Evolutionary conservation across 495 filamentous ascomycete genomes (phyloP).

Genomic region (Parmelia sp.): DNA sequence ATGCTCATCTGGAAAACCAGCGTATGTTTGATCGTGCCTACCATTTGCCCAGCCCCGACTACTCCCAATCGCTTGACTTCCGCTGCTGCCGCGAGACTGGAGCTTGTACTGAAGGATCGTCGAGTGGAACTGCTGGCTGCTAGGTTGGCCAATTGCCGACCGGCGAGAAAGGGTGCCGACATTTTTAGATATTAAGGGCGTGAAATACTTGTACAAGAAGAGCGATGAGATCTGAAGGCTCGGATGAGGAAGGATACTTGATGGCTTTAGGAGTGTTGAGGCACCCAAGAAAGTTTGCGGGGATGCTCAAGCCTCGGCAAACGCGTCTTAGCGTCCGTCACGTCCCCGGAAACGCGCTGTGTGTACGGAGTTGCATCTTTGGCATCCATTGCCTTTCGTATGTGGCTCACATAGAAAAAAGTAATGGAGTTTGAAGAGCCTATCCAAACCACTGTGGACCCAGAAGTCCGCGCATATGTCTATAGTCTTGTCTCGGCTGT

Average conservation of each 20-base stretch:
- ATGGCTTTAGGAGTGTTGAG: not conserved
- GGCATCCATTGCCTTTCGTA: not conserved
- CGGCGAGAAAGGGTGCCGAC: constrained; percentile 10
- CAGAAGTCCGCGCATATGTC: constrained; percentile 83
- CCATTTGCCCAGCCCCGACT: constrained; percentile 95
- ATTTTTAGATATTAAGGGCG: too few species aligned
- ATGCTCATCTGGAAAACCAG: constrained; percentile 7
- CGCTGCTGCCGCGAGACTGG: constrained; percentile 45
- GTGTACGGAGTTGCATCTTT: not conserved
- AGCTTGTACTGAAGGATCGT: constrained; percentile 40
- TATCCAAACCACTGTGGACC: constrained; percentile 43
- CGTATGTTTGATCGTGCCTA: constrained; percentile 38
- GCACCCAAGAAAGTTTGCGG: not conserved
- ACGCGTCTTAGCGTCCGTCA: constrained; percentile 17
- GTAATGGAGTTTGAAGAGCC: constrained; percentile 24
- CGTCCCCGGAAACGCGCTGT: constrained; percentile 1
- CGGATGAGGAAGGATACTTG: not conserved
- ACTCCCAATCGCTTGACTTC: constrained; percentile 89
- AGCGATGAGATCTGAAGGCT: not conserved
- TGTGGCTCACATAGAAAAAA: not conserved
- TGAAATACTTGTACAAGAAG: too few species aligned
- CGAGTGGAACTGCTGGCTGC: constrained; percentile 17
- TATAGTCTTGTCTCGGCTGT: constrained; percentile 88
- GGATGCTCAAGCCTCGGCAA: constrained; percentile 13
- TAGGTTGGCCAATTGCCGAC: constrained; percentile 15